phyloP scores from a whole-genome alignment of 2,329 filamentous ascomycete genomes.

The Aspergillus caelatus region DNA sequence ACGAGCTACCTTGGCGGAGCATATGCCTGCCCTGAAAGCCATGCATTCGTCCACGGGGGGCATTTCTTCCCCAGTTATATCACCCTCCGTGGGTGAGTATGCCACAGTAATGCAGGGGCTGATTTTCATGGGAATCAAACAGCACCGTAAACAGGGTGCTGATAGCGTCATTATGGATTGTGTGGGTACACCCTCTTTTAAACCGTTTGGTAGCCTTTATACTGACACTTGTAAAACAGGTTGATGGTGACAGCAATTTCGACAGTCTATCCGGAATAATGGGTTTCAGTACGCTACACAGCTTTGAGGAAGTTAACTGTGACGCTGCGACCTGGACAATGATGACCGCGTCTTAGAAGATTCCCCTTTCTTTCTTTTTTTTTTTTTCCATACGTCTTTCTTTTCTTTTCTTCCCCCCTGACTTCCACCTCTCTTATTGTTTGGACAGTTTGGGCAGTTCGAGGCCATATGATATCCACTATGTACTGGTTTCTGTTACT shows the following conservation, averaged over 20 bases:
- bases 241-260: conserved; percentile 70
- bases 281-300: conserved; percentile 78
- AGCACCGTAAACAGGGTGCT: conserved; percentile 78
- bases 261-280: conserved; percentile 71
- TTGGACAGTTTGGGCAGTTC: conserved; percentile 1
- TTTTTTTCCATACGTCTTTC: not conserved
- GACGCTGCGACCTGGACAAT: conserved; percentile 65
- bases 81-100: conserved; percentile 67
- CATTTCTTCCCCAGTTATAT: conserved; percentile 78
- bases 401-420: not conserved
- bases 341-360: conserved; percentile 46
- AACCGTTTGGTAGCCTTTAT: conserved; percentile 1
- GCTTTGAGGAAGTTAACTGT: conserved; percentile 78
- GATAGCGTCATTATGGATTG: conserved; percentile 75
- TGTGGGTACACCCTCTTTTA: conserved; percentile 56
- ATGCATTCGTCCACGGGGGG: conserved; percentile 65
- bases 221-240: conserved; percentile 51
- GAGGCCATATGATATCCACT: conserved; percentile 16
- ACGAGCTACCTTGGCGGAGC: conserved; percentile 67
- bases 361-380: conserved; percentile 10
- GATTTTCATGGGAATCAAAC: conserved; percentile 76
- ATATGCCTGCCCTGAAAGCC: conserved; percentile 69
- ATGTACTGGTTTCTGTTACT: conserved; percentile 9
- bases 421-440: not conserved
- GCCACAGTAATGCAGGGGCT: conserved; percentile 76